phyloP scores from a whole-genome alignment of 306 rosid species.

The Abrus pulchellus region DNA sequence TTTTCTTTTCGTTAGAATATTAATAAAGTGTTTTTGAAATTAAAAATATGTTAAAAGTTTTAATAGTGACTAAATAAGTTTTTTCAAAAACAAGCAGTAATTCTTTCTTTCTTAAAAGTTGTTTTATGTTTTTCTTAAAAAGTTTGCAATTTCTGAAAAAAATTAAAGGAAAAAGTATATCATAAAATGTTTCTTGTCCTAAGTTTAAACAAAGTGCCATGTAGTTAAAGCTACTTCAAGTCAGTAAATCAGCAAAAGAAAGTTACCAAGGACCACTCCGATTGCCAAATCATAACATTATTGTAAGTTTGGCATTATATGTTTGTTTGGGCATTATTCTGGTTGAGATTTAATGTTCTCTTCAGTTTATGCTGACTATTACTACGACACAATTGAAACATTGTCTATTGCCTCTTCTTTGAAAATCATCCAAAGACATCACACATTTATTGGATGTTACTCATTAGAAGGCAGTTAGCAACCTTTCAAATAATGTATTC shows the following conservation, averaged over 20 bases:
- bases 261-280: slow-evolving; percentile 26
- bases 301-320: slow-evolving; percentile 39
- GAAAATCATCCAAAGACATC: background rate
- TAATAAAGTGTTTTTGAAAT: background rate
- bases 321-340: slow-evolving; percentile 44
- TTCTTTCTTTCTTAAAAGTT: background rate
- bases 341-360: slow-evolving; percentile 30
- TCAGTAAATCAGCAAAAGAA: slow-evolving; percentile 20
- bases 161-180: background rate
- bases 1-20: background rate
- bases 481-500: background rate
- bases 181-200: background rate
- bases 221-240: background rate
- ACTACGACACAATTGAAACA: slow-evolving; percentile 16
- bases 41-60: background rate
- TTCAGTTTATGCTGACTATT: slow-evolving; percentile 22
- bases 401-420: slow-evolving; percentile 22
- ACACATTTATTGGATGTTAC: background rate
- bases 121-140: background rate
- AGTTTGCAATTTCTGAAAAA: background rate
- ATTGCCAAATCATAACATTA: slow-evolving; percentile 11
- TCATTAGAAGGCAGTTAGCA: background rate
- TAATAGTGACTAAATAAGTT: background rate
- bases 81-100: background rate
- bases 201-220: background rate